A percentile compares a stretch with the other conserved stretches of the same genome.
phyloP scores from a whole-genome alignment of 2,329 filamentous ascomycete species.

The Ophiostoma australiae region DNA sequence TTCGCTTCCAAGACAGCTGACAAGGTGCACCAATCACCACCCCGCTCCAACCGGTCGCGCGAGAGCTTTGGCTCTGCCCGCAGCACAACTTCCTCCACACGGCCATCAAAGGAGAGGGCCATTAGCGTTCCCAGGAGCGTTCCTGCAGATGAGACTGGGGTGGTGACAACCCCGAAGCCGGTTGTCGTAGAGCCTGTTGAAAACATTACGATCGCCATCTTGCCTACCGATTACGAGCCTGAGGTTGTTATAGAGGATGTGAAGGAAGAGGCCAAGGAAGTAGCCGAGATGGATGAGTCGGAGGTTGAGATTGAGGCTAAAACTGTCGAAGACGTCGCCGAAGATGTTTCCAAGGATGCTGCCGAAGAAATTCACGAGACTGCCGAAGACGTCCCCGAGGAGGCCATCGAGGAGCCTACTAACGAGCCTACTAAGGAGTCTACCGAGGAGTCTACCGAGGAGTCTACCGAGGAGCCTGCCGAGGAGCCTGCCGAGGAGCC shows the following conservation, averaged over 20 bases:
- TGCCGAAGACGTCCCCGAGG: background rate
- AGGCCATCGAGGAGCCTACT: background rate
- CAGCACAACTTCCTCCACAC: background rate
- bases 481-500: background rate
- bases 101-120: slow-evolving; percentile 2
- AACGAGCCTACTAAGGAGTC: background rate
- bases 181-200: background rate
- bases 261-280: background rate
- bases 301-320: background rate
- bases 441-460: background rate
- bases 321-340: no score
- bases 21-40: slow-evolving; percentile 48
- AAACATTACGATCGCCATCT: background rate
- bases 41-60: slow-evolving; percentile 32
- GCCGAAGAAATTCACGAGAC: background rate
- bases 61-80: slow-evolving; percentile 10
- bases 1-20: slow-evolving; percentile 64
- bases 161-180: background rate
- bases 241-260: background rate
- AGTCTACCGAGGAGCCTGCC: background rate
- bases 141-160: background rate
- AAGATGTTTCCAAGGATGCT: background rate
- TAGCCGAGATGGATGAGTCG: background rate
- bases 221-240: background rate
- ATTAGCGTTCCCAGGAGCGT: background rate